Percentiles rank a stretch among this genome's conserved stretches.
Conservation (phyloP, 2,329 filamentous ascomycete genomes). For the Ampelomyces quisqualis region DNA sequence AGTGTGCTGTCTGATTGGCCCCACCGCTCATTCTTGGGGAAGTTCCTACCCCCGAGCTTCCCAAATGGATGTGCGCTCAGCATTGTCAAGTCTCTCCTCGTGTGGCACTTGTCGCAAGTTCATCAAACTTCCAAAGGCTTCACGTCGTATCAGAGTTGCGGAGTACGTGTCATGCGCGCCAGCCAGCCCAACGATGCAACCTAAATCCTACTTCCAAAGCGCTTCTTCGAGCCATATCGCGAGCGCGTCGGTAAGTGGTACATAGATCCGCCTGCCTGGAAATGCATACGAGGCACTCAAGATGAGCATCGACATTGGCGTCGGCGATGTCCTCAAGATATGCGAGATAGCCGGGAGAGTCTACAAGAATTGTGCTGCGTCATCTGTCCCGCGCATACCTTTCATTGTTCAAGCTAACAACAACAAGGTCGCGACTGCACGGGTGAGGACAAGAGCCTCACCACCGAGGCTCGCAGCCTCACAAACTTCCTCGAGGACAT, state of each 20-base stretch:
- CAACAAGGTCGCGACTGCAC: slow-evolving; percentile 31
- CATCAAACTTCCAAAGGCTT: no score
- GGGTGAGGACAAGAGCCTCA: slow-evolving; percentile 32
- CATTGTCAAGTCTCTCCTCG: no score
- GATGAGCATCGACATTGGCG: slow-evolving; percentile 32
- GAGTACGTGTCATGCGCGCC: no score
- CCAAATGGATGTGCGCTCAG: no score
- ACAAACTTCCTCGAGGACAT: slow-evolving; percentile 33
- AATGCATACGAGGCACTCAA: not conserved
- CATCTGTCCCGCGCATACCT: not conserved
- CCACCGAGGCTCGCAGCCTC: slow-evolving; percentile 28
- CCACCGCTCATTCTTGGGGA: no score
- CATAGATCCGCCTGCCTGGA: not conserved
- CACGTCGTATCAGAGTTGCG: no score
- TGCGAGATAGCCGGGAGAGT: slow-evolving; percentile 25
- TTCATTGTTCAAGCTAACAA: slow-evolving; percentile 1
- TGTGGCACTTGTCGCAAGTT: no score
- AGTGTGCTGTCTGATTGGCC: no score
- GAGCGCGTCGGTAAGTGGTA: not conserved
- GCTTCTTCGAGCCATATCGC: no score
- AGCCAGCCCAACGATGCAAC: no score
- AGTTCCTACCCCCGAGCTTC: no score
- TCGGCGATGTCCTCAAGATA: slow-evolving; percentile 31
- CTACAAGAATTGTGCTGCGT: slow-evolving; percentile 28
- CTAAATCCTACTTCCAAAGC: no score